These are phyloP conservation scores for Neckera pumila DNA, from an alignment of 225 moss, liverwort and hornwort genomes.

Conservation along the genomic window DNA sequence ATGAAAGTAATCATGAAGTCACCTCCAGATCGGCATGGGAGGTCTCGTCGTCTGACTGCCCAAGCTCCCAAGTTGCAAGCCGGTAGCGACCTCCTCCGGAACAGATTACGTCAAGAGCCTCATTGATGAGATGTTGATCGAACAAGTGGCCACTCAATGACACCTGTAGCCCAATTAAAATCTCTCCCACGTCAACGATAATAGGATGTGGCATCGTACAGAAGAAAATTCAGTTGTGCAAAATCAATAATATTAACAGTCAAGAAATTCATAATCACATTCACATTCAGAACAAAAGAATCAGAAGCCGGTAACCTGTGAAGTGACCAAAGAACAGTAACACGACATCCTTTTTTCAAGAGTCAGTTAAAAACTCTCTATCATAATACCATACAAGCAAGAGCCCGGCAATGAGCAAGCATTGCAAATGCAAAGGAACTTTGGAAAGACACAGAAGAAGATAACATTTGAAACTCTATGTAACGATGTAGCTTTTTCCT, in stretches of 20 bases:
- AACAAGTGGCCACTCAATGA: conserved; percentile 87
- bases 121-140: conserved; percentile 90
- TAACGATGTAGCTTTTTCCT: not conserved
- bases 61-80: conserved; percentile 73
- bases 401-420: conserved; percentile 3
- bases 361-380: not conserved
- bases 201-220: not conserved
- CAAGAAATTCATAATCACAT: not conserved
- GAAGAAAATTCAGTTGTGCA: not conserved
- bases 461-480: not conserved
- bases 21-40: conserved; percentile 86
- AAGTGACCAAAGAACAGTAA: not conserved
- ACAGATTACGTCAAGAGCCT: conserved; percentile 84
- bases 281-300: not conserved
- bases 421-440: not conserved
- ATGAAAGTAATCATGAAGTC: not conserved
- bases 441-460: not conserved
- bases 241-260: not conserved
- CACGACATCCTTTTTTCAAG: not conserved
- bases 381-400: not conserved
- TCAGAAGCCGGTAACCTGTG: not conserved
- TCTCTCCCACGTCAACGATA: not conserved
- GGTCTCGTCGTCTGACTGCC: conserved; percentile 79
- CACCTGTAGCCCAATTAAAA: conserved; percentile 37
- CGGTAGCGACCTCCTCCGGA: conserved; percentile 75